Evolutionary conservation across 345 rosid species (phyloP), one percentile per base, ranked within the genome.

Genomic region (Citrus sinensis): DNA sequence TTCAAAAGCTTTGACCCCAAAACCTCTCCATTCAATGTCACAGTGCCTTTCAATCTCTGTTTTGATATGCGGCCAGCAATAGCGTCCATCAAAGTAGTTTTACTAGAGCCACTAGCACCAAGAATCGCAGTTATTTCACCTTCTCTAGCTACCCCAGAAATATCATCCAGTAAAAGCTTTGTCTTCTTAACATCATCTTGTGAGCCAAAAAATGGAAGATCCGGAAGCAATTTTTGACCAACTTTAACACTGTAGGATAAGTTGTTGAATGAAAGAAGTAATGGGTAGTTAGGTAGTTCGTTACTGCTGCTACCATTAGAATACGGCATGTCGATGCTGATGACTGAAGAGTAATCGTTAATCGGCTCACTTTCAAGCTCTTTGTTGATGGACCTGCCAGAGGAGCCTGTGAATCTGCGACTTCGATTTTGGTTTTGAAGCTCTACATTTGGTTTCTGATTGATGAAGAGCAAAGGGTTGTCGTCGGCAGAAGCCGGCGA

Each of bases 101-200:
- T 95, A 10, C 99, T 97, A 0, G 98, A 90, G n/a, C 99, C 98
- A 67, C 97, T 93, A 5, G 97, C 94, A 8, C 99, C 98, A 32
- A 95, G 92, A 76, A 95, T 94, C 3, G 97, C 99, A 94, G 92
- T 86, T 75, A 95, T 90, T 89, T 80, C 98, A 9, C 96, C 96
- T 80, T 92, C 94, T 56, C 79, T 73, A 0, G 94, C 94, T 71
- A 89, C 88, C 2, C 92, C 92, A 0, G 94, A 92, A 46, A 70
- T 25, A 49, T 70, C 59, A 39, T 86, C 77, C 11, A 86, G 82
- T 16, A 86, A 84, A 17, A 83, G 67, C 75, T 84, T 84, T 17
- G 79, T 66, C 0, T 66, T 24, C 24, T 11, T 16, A 46, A 13
- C 51, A 46, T 46, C 51, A 6, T 42, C 56, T 69, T 25, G 32